Conservation (phyloP, 331 rosid genomes). For the Malus hybrid region DNA sequence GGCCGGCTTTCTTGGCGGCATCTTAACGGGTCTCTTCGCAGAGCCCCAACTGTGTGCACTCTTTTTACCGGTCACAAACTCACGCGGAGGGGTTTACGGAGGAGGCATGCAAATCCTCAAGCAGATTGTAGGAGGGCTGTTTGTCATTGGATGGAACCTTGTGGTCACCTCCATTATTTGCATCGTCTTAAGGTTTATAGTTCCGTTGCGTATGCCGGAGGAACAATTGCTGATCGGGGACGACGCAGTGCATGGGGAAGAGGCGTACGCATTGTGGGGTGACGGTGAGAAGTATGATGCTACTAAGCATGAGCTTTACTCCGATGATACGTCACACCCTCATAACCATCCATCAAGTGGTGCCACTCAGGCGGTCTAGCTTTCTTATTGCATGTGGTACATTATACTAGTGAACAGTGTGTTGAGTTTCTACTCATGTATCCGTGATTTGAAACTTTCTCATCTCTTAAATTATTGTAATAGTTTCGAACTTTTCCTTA, state of each 20-base stretch:
- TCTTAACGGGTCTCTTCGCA: conserved; percentile 64
- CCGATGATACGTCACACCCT: conserved; percentile 28
- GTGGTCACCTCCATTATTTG: conserved; percentile 57
- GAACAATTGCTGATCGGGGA: conserved; percentile 57
- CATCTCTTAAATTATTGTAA: no score
- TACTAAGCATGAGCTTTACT: conserved; percentile 14
- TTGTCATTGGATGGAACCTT: conserved; percentile 57
- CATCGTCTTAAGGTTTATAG: not conserved
- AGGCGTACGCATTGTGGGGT: conserved; percentile 75
- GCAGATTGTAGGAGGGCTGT: conserved; percentile 49
- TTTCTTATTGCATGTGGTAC: no score
- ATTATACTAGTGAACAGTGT: no score
- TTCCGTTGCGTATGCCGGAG: conserved; percentile 61
- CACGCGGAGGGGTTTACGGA: conserved; percentile 53
- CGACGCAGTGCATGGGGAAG: conserved; percentile 71
- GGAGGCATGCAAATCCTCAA: conserved; percentile 53
- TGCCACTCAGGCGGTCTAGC: conserved; percentile 51
- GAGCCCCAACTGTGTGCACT: conserved; percentile 47
- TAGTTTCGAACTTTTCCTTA: no score
- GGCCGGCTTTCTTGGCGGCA: conserved; percentile 63
- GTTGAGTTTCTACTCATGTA: no score
- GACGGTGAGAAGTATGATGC: conserved; percentile 58
- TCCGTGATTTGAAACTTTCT: no score
- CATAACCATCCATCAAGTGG: conserved; percentile 29
- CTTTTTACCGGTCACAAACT: conserved; percentile 48